Base-by-base conservation (phyloP, 1,284 basidiomycete genomes). In the Cryptococcus jaspeensis region DNA sequence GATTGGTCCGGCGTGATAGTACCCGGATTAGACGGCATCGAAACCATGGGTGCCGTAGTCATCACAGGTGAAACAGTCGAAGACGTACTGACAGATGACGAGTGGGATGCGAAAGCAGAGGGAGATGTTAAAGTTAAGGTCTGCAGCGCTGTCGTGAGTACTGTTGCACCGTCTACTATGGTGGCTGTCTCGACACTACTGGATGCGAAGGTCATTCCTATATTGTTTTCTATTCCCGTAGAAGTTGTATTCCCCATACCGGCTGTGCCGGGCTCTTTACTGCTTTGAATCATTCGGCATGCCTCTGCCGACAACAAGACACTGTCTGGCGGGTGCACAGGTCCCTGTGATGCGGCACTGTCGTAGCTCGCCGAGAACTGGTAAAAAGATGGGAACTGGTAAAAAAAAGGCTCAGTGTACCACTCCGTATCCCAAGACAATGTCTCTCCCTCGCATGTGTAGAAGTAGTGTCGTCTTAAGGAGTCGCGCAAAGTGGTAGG, bases 331-430 rank as follows among this genome's bases (percentile, higher is more conserved):
- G 70, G 70, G 40, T 73, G 53, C 32, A 73, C 64, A 1, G 66
- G 60, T 12, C 70, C 72, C 9, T 46, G 53, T 4, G 64, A 66
- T 11, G 70, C 72, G 5, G 59, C 62, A 6, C 44, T 35, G 52
- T 73, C 70, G 52, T 67, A 76, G 2, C 60, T 63, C 16, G 57
- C 48, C 59, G 47, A 37, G 45, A 50, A 1, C 57, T 40, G 5
- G 61, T 66, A 59, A 69, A 76, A n/a, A n/a, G n/a, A n/a, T n/a
- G 47, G 37, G 45, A 50, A 1, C 57, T 40, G 5, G 61, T 66
- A 59, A 69, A 76, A n/a, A 59, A 68, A 75, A 11, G 69, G 47
- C 38, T 63, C 59, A 15, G 69, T 70, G 49, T 70, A 72, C 71
- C 71, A 75, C 40, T 60, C 55, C 7, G 47, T 23, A 40, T 63